Percentiles rank a stretch among this genome's conserved stretches.
Evolutionary conservation across 768 basidiomycete species (phyloP).

Genomic region (Tricholoma saponaceum): DNA sequence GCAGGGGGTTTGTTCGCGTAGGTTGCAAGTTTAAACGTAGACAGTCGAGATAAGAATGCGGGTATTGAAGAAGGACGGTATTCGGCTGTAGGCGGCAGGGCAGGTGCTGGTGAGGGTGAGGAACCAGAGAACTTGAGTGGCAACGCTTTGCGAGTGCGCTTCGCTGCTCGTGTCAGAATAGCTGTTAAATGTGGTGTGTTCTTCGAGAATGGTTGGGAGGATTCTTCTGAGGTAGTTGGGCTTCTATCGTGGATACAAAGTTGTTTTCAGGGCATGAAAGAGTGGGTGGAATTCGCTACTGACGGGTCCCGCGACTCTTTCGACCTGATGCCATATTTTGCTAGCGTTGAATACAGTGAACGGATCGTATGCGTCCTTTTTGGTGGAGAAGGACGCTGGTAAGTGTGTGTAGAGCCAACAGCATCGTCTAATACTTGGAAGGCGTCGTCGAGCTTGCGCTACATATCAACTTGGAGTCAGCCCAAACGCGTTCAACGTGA

Average conservation of each 20-base stretch:
- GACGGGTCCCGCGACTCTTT: conserved; percentile 36
- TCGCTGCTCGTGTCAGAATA: conserved; percentile 64
- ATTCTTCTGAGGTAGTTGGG: conserved; percentile 4
- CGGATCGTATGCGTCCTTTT: conserved; percentile 49
- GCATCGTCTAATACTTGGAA: conserved; percentile 68
- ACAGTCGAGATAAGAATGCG: conserved; percentile 69
- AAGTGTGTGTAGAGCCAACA: conserved; percentile 34
- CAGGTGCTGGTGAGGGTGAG: conserved; percentile 24
- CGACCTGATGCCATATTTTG: conserved; percentile 69
- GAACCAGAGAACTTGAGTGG: conserved; percentile 38
- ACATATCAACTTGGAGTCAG: not conserved
- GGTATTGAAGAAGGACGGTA: conserved; percentile 77
- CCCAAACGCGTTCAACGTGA: not conserved
- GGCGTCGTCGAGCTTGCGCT: conserved; percentile 84
- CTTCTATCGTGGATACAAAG: not conserved
- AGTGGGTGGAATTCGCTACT: conserved; percentile 2
- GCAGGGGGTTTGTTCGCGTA: conserved; percentile 73
- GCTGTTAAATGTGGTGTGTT: conserved; percentile 67
- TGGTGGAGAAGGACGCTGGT: conserved; percentile 40
- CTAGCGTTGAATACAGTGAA: conserved; percentile 72
- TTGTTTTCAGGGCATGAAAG: conserved; percentile 6
- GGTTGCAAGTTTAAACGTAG: conserved; percentile 75
- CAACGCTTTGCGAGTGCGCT: conserved; percentile 47
- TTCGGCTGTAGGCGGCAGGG: conserved; percentile 43
- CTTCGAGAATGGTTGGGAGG: conserved; percentile 37